Percentiles rank a stretch among this genome's conserved stretches.
phyloP scores from a whole-genome alignment of 306 rosid species.

The Myrica gale region DNA sequence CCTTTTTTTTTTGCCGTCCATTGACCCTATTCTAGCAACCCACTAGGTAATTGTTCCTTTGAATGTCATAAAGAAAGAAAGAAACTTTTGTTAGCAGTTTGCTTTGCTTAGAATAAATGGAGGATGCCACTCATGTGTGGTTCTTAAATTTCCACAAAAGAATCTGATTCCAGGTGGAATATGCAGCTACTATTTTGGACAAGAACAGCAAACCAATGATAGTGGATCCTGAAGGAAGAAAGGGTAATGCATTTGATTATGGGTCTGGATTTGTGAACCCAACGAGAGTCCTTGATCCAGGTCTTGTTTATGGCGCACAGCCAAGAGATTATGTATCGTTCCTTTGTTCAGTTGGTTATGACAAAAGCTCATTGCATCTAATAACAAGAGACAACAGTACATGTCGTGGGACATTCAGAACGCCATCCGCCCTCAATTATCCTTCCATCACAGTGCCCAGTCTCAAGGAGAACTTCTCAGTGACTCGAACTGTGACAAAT shows the following conservation, averaged over 20 bases:
- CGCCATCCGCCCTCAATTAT: slow-evolving; percentile 63
- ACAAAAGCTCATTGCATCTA: slow-evolving; percentile 52
- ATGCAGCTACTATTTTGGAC: slow-evolving; percentile 71
- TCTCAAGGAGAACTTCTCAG: slow-evolving; percentile 51
- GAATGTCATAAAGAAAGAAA: neutral
- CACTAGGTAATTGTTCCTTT: neutral
- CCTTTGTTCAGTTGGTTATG: slow-evolving; percentile 73
- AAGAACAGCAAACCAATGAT: slow-evolving; percentile 48
- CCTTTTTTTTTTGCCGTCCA: neutral
- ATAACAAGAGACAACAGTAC: slow-evolving; percentile 68
- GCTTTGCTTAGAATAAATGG: slow-evolving; percentile 9
- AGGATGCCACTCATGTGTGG: neutral
- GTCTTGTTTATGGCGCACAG: slow-evolving; percentile 58
- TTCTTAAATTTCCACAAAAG: neutral
- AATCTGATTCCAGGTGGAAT: slow-evolving; percentile 32
- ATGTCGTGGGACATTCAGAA: slow-evolving; percentile 45
- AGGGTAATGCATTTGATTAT: slow-evolving; percentile 65
- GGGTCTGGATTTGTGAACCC: slow-evolving; percentile 86
- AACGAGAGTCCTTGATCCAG: slow-evolving; percentile 61
- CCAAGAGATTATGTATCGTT: slow-evolving; percentile 54
- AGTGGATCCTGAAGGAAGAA: slow-evolving; percentile 61
- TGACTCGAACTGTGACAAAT: slow-evolving; percentile 63
- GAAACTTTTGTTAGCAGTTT: neutral
- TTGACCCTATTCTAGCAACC: neutral
- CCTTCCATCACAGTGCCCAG: slow-evolving; percentile 70